phyloP scores from a whole-genome alignment of 2,329 filamentous ascomycete genomes.

The Colletotrichum cuscutae region DNA sequence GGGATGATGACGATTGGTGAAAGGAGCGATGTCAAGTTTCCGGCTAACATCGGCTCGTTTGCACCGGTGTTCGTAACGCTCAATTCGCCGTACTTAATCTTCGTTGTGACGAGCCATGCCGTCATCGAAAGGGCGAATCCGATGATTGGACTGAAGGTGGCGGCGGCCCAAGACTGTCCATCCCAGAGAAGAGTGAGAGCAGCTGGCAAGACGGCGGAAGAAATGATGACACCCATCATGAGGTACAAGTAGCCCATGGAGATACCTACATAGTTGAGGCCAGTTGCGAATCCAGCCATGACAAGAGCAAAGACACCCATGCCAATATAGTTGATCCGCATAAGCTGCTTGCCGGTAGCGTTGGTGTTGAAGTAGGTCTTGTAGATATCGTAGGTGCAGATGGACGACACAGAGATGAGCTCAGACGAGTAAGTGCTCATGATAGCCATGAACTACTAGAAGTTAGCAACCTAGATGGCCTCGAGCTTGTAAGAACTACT shows the following conservation, averaged over 20 bases:
- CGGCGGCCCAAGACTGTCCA: slow-evolving; percentile 68
- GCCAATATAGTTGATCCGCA: slow-evolving; percentile 76
- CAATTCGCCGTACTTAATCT: slow-evolving; percentile 72
- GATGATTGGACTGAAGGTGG: slow-evolving; percentile 74
- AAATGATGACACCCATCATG: slow-evolving; percentile 87
- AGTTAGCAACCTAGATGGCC: neutral
- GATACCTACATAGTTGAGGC: slow-evolving; percentile 73
- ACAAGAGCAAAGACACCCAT: slow-evolving; percentile 74
- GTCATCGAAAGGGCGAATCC: slow-evolving; percentile 76
- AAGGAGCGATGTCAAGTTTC: slow-evolving; percentile 81
- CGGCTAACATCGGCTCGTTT: slow-evolving; percentile 84
- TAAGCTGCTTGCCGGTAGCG: slow-evolving; percentile 76
- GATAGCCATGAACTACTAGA: slow-evolving; percentile 79
- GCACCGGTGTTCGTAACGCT: slow-evolving; percentile 76
- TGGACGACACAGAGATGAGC: slow-evolving; percentile 87
- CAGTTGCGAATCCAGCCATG: slow-evolving; percentile 79
- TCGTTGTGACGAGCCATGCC: slow-evolving; percentile 82
- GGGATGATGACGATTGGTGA: slow-evolving; percentile 78
- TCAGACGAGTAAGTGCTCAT: slow-evolving; percentile 86
- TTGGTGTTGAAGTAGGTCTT: slow-evolving; percentile 81
- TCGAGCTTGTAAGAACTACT: neutral
- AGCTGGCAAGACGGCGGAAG: slow-evolving; percentile 79
- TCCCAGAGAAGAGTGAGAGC: slow-evolving; percentile 80
- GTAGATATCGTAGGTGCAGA: slow-evolving; percentile 84
- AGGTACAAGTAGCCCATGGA: slow-evolving; percentile 85